phyloP scores from a whole-genome alignment of 345 rosid species.

The Capsella bursapastoris region DNA sequence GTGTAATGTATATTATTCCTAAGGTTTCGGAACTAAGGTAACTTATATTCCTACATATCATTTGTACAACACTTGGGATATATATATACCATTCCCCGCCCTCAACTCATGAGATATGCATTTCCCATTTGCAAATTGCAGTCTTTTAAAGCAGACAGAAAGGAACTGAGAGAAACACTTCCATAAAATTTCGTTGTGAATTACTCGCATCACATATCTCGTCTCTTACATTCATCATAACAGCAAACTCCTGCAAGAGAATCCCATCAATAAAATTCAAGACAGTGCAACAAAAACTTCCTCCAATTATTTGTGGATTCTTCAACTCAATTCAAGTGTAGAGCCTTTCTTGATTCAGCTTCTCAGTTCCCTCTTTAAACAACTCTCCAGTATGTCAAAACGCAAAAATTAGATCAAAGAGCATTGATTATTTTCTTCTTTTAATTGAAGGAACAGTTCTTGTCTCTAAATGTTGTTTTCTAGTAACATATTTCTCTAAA shows the following conservation, averaged over 20 bases:
- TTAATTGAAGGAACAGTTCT: neutral
- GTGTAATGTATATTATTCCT: too few species aligned
- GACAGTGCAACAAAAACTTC: neutral
- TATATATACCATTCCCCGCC: too few species aligned
- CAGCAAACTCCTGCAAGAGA: constrained; percentile 14
- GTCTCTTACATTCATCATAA: neutral
- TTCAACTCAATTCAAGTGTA: constrained; percentile 23
- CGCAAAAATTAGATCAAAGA: neutral
- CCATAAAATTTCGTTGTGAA: constrained; percentile 42
- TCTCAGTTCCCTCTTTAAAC: neutral
- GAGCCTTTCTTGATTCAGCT: constrained; percentile 9
- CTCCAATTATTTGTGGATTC: constrained; percentile 7
- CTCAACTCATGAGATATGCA: too few species aligned
- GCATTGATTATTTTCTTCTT: neutral
- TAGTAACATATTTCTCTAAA: neutral
- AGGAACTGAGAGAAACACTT: constrained; percentile 39
- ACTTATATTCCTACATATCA: too few species aligned
- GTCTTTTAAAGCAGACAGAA: too few species aligned
- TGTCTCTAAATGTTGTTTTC: neutral
- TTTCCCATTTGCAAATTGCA: too few species aligned
- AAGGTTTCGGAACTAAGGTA: too few species aligned
- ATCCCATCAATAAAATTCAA: constrained; percentile 9
- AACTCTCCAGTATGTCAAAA: neutral
- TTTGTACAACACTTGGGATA: too few species aligned
- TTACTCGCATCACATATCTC: neutral